Conservation (phyloP, 805 yeast genomes). For the Zygosaccharomyces pseudorouxii region DNA sequence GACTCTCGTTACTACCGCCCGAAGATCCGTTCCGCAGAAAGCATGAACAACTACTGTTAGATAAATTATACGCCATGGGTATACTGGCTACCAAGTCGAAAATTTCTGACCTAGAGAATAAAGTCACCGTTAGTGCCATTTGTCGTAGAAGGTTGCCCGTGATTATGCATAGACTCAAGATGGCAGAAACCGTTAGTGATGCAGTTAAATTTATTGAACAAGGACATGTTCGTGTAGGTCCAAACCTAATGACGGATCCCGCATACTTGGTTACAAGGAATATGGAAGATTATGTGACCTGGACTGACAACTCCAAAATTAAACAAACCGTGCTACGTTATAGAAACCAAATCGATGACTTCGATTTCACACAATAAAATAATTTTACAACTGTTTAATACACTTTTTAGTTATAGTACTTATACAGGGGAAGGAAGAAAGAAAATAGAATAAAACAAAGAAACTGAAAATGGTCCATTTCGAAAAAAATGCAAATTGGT, state of each 20-base stretch:
- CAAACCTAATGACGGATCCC: slow-evolving; percentile 91
- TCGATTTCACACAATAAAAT: slow-evolving; percentile 40
- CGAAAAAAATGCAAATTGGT: not conserved
- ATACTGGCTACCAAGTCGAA: slow-evolving; percentile 82
- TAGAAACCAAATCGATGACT: slow-evolving; percentile 68
- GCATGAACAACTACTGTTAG: slow-evolving; percentile 83
- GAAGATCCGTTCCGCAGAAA: slow-evolving; percentile 81
- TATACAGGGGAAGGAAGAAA: not conserved
- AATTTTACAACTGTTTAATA: slow-evolving; percentile 2
- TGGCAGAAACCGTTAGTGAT: slow-evolving; percentile 86
- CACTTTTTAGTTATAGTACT: not conserved
- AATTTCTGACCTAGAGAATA: slow-evolving; percentile 86
- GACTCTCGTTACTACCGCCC: slow-evolving; percentile 78
- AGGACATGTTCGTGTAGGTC: slow-evolving; percentile 97
- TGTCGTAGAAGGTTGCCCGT: slow-evolving; percentile 92
- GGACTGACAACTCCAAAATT: slow-evolving; percentile 97
- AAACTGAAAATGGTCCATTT: not conserved
- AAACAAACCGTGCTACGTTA: slow-evolving; percentile 83
- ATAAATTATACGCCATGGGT: slow-evolving; percentile 86
- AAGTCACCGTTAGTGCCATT: slow-evolving; percentile 84
- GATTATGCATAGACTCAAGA: slow-evolving; percentile 87
- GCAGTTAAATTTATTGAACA: slow-evolving; percentile 92
- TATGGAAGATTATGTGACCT: slow-evolving; percentile 93
- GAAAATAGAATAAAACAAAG: not conserved
- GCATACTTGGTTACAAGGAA: slow-evolving; percentile 89